phyloP scores from a whole-genome alignment of 2,329 filamentous ascomycete genomes.

The Colletotrichum liaoningense region DNA sequence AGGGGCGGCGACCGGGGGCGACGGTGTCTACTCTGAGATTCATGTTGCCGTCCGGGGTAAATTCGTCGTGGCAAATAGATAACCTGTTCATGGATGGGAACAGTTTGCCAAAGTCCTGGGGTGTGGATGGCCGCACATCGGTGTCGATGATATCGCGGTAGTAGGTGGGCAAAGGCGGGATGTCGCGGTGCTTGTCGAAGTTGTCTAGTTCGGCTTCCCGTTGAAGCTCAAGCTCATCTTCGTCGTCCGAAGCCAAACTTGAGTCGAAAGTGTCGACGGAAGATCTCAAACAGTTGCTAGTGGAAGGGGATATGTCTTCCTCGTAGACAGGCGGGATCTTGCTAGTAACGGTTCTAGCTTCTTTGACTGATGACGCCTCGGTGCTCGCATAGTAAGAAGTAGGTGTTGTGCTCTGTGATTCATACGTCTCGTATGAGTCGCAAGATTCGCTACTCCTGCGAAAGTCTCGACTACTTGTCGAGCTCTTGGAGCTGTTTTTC shows the following conservation, averaged over 20 bases:
- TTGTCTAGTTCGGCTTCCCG: slow-evolving; percentile 49
- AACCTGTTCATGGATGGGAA: slow-evolving; percentile 89
- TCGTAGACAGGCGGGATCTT: slow-evolving; percentile 38
- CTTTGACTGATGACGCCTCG: slow-evolving; percentile 49
- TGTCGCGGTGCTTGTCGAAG: slow-evolving; percentile 45
- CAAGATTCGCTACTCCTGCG: slow-evolving; percentile 57
- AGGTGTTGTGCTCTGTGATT: slow-evolving; percentile 59
- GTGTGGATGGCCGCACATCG: slow-evolving; percentile 80
- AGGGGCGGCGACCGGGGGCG: slow-evolving; percentile 72
- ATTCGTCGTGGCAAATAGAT: slow-evolving; percentile 89
- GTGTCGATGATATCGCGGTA: slow-evolving; percentile 71
- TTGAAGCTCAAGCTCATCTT: slow-evolving; percentile 51
- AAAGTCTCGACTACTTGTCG: slow-evolving; percentile 52
- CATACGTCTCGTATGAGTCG: slow-evolving; percentile 54
- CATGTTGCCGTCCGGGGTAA: slow-evolving; percentile 93
- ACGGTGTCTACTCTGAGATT: slow-evolving; percentile 90
- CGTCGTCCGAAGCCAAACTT: slow-evolving; percentile 71
- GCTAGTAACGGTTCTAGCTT: slow-evolving; percentile 16
- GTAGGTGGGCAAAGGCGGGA: slow-evolving; percentile 68
- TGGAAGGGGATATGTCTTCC: slow-evolving; percentile 53
- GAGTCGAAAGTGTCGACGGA: slow-evolving; percentile 87
- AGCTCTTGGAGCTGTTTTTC: slow-evolving; percentile 50
- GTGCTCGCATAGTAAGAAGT: slow-evolving; percentile 58
- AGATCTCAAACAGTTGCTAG: slow-evolving; percentile 60
- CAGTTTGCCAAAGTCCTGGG: slow-evolving; percentile 83